Conservation (phyloP, 495 filamentous ascomycete species). For the Penicillium samsonianum region DNA sequence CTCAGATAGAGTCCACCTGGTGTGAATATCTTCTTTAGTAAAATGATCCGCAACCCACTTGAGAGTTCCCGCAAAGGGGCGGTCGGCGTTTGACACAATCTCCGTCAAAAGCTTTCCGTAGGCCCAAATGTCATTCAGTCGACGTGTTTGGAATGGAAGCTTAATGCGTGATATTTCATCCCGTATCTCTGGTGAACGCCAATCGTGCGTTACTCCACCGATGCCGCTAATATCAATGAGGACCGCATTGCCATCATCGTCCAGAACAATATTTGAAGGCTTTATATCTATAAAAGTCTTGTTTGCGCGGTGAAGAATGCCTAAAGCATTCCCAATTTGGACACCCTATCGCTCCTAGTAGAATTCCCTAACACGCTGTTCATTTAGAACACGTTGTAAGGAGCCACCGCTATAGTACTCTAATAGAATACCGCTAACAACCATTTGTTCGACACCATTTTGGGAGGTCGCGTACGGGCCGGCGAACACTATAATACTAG, state of each 20-base stretch:
- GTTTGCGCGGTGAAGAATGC: slow-evolving; percentile 23
- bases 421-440: slow-evolving; percentile 24
- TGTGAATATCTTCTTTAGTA: slow-evolving; percentile 8
- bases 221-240: slow-evolving; percentile 39
- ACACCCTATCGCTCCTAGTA: slow-evolving; percentile 27
- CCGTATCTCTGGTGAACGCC: slow-evolving; percentile 27
- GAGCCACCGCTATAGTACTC: slow-evolving; percentile 23
- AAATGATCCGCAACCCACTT: slow-evolving; percentile 18
- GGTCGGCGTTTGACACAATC: slow-evolving; percentile 16
- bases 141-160: slow-evolving; percentile 21
- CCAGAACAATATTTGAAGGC: slow-evolving; percentile 36
- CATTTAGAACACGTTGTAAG: slow-evolving; percentile 18
- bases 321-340: slow-evolving; percentile 31
- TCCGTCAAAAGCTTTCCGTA: slow-evolving; percentile 25
- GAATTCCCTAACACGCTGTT: slow-evolving; percentile 16
- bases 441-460: slow-evolving; percentile 6
- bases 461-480: slow-evolving; percentile 25
- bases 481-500: slow-evolving; percentile 21
- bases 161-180: slow-evolving; percentile 21
- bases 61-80: slow-evolving; percentile 12
- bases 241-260: slow-evolving; percentile 26
- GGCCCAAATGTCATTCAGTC: slow-evolving; percentile 22
- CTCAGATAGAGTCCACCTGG: slow-evolving; percentile 11
- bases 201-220: slow-evolving; percentile 31
- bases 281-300: slow-evolving; percentile 41